A percentile compares a stretch with the other conserved stretches of the same genome.
Conservation (phyloP, 257 asterid species). For the Thymus mandschuricus region DNA sequence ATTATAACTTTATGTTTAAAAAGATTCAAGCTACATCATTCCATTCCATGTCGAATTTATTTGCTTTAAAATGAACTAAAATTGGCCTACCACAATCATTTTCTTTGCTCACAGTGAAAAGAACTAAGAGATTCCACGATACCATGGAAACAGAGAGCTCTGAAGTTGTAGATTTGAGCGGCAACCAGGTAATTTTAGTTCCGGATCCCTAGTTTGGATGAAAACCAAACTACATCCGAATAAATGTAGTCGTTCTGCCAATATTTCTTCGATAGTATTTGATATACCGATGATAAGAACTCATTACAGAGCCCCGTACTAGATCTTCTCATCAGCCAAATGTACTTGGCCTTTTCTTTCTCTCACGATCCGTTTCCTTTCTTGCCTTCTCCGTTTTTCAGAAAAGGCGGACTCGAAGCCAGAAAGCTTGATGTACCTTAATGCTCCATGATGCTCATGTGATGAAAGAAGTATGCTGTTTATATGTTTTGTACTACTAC, state of each 20-base stretch:
- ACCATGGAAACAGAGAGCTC: slow-evolving; percentile 41
- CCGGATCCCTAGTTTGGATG: slow-evolving; percentile 23
- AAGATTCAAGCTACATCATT: slow-evolving; percentile 2
- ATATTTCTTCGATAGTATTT: background rate
- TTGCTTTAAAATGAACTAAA: slow-evolving; percentile 10
- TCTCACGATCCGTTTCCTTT: background rate
- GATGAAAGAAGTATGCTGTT: background rate
- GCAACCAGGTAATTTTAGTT: slow-evolving; percentile 45
- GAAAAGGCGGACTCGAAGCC: slow-evolving; percentile 50
- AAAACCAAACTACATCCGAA: background rate
- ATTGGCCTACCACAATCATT: background rate
- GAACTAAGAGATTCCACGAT: slow-evolving; percentile 39
- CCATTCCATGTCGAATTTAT: slow-evolving; percentile 14
- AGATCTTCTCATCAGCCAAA: background rate
- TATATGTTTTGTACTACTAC: background rate
- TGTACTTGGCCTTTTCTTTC: background rate
- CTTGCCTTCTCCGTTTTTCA: slow-evolving; percentile 27
- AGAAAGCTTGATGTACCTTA: slow-evolving; percentile 36
- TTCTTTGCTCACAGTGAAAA: slow-evolving; percentile 48
- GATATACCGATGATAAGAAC: background rate
- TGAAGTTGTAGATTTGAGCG: slow-evolving; percentile 41
- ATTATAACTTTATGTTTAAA: background rate
- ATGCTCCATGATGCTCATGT: background rate
- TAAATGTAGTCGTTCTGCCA: background rate
- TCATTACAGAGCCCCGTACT: background rate